These are phyloP conservation scores for Pseudonitzschia multistriata DNA, from an alignment of 108 stramenopile species.

Conservation along the genomic window DNA sequence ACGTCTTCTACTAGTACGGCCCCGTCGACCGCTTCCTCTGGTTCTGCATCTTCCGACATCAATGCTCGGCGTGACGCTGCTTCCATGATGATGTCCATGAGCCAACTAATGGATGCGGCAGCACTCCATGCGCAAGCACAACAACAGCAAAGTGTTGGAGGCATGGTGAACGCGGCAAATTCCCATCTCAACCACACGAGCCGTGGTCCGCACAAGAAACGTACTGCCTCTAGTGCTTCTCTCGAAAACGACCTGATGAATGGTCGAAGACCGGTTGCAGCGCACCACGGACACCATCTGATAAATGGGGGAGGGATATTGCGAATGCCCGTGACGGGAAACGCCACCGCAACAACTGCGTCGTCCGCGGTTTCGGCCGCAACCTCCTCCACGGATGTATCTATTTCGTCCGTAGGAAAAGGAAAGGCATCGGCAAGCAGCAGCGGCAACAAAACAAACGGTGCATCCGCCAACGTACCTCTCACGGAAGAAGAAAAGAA, in stretches of 20 bases:
- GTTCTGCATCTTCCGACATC: not conserved
- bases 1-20: not conserved
- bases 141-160: not conserved
- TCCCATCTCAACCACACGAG: conserved; percentile 13
- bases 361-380: not conserved
- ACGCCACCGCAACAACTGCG: not conserved
- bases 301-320: conserved; percentile 3
- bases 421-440: not conserved
- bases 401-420: not conserved
- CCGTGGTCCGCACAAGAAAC: conserved; percentile 19
- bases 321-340: conserved; percentile 4
- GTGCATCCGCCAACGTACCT: not conserved
- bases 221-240: not conserved
- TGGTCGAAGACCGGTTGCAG: not conserved
- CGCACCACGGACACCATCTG: not conserved
- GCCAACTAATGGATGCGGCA: conserved; percentile 11
- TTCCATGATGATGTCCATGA: conserved; percentile 17
- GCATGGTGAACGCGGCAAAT: not conserved
- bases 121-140: conserved; percentile 4
- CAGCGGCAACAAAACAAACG: not conserved
- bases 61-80: conserved; percentile 8
- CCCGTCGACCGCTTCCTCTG: not conserved
- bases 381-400: not conserved
- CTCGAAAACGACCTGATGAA: not conserved
- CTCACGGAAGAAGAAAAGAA: conserved; percentile 34